Conservation (phyloP, 306 rosid genomes). For the Alnus glutinosa region DNA sequence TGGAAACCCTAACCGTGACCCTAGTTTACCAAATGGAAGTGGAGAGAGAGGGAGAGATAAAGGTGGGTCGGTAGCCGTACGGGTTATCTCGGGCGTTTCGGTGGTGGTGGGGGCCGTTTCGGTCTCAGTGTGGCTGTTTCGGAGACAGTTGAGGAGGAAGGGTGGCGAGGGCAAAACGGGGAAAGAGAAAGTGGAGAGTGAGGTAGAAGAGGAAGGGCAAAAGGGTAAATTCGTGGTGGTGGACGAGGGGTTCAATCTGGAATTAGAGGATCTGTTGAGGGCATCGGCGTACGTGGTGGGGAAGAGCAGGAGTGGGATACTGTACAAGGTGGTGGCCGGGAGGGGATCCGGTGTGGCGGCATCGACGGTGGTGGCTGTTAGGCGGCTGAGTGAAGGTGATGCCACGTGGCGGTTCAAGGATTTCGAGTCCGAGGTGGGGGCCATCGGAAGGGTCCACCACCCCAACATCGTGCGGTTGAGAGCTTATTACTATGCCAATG, state of each 20-base stretch:
- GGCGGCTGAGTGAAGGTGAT: conserved; percentile 69
- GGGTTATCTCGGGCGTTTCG: conserved; percentile 51
- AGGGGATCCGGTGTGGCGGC: conserved; percentile 42
- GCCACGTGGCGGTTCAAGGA: conserved; percentile 77
- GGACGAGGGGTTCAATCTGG: conserved; percentile 71
- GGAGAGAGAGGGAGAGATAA: conserved; percentile 11
- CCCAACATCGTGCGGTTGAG: conserved; percentile 66
- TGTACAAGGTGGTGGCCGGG: conserved; percentile 72
- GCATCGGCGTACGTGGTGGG: conserved; percentile 93
- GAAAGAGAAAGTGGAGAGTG: conserved; percentile 20
- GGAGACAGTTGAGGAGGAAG: conserved; percentile 33
- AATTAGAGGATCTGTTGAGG: conserved; percentile 75
- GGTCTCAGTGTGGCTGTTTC: conserved; percentile 56
- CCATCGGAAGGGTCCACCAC: conserved; percentile 74
- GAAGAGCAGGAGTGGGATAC: conserved; percentile 76
- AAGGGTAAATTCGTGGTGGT: conserved; percentile 64
- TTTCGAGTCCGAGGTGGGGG: conserved; percentile 66
- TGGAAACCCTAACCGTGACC: conserved; percentile 28
- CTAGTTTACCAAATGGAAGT: conserved; percentile 7
- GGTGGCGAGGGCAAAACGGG: conserved; percentile 44
- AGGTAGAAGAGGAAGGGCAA: conserved; percentile 50
- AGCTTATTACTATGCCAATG: conserved; percentile 73
- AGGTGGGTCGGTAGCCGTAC: conserved; percentile 40
- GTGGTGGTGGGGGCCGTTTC: conserved; percentile 50
- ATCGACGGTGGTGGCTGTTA: conserved; percentile 60